These are phyloP conservation scores for Spathaspora sp. DNA, from an alignment of 1,139 yeast genomes.

Conservation along the genomic window DNA sequence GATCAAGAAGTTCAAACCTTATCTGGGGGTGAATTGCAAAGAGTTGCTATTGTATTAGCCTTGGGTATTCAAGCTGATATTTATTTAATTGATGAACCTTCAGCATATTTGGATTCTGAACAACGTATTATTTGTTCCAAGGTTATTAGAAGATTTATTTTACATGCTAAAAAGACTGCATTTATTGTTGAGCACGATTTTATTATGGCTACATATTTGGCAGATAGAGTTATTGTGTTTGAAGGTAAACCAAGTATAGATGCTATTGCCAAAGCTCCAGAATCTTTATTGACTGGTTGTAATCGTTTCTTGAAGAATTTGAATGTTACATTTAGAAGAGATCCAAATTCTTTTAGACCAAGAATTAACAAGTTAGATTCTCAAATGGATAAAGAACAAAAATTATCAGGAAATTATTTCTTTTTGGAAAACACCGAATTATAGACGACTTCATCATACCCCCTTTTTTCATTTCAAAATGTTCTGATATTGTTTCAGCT, in stretches of 20 bases:
- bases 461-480: conserved; percentile 3
- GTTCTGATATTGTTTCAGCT: conserved; percentile 2
- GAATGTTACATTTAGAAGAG: conserved; percentile 98
- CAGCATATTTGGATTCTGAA: conserved; percentile 97
- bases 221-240: conserved; percentile 96
- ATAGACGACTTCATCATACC: conserved; percentile 10
- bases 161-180: conserved; percentile 97
- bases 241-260: conserved; percentile 90
- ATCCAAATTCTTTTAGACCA: conserved; percentile 96
- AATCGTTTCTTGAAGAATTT: conserved; percentile 94
- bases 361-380: conserved; percentile 96
- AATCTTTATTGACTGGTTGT: conserved; percentile 93
- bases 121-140: conserved; percentile 99
- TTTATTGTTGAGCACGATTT: conserved; percentile 99
- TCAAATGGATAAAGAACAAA: conserved; percentile 98
- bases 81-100: conserved; percentile 96
- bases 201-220: conserved; percentile 98
- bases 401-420: conserved; percentile 87
- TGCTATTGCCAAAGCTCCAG: conserved; percentile 84
- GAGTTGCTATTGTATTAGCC: conserved; percentile 96
- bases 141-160: conserved; percentile 93
- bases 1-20: conserved; percentile 97
- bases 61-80: conserved; percentile 95
- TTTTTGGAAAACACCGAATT: conserved; percentile 70
- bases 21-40: conserved; percentile 99